phyloP scores from a whole-genome alignment of 2,329 filamentous ascomycete genomes.

The Cadophora luteo-olivacea region DNA sequence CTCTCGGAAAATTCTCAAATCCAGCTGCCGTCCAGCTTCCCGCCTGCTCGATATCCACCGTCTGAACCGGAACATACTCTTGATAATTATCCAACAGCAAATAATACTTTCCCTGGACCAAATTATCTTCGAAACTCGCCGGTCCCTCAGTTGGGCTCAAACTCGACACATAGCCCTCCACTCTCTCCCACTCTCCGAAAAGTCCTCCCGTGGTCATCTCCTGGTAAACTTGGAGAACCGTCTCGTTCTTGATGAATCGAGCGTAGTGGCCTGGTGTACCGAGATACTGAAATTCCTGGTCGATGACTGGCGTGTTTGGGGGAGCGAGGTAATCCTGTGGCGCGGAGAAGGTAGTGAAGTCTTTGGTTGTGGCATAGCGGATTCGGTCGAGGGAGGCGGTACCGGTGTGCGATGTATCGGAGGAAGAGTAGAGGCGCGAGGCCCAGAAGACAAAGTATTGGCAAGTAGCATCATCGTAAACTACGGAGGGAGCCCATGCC shows the following conservation, averaged over 20 bases:
- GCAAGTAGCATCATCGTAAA: background rate
- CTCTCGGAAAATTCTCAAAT: background rate
- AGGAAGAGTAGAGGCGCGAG: background rate
- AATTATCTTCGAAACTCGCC: background rate
- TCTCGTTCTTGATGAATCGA: slow-evolving; percentile 1
- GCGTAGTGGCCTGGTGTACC: background rate
- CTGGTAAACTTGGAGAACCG: background rate
- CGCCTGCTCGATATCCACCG: background rate
- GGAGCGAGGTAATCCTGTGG: background rate
- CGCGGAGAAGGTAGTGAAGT: background rate
- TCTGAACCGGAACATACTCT: background rate
- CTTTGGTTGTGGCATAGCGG: background rate
- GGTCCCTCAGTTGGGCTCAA: background rate
- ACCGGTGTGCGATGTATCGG: background rate
- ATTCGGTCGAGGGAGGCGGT: background rate
- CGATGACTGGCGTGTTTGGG: background rate
- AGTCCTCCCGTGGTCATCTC: background rate
- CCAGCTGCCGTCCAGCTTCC: background rate
- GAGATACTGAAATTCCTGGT: background rate
- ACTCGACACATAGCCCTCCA: background rate
- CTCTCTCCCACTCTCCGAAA: background rate
- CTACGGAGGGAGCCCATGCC: background rate
- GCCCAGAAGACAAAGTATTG: background rate
- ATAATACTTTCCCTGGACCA: background rate
- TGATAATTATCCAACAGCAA: background rate